These are phyloP conservation scores for Huntiella savannae DNA, from an alignment of 2,329 filamentous ascomycete genomes.

Conservation along the genomic window DNA sequence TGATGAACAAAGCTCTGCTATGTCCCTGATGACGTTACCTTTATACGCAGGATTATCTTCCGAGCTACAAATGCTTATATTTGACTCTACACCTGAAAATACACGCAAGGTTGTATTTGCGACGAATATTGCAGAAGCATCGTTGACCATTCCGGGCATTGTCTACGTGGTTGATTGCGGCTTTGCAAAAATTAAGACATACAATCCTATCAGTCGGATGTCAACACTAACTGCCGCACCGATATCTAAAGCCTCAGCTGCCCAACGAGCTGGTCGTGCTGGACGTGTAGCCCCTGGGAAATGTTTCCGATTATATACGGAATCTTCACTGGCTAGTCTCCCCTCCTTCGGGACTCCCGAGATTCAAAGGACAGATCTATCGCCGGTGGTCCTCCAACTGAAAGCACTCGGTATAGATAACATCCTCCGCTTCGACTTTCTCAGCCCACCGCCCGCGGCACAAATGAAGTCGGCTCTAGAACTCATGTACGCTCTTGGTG, in stretches of 20 bases:
- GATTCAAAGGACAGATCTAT: constrained; percentile 80
- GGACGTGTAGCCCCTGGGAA: constrained; percentile 81
- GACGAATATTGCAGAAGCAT: constrained; percentile 93
- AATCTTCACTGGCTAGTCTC: constrained; percentile 47
- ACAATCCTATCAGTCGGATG: constrained; percentile 68
- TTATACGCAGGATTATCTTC: constrained; percentile 77
- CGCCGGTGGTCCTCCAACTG: constrained; percentile 72
- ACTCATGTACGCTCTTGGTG: constrained; percentile 68
- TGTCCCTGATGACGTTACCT: constrained; percentile 35
- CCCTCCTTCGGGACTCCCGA: constrained; percentile 64
- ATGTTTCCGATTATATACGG: constrained; percentile 83
- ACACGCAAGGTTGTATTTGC: constrained; percentile 82
- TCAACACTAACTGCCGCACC: constrained; percentile 68
- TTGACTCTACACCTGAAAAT: constrained; percentile 63
- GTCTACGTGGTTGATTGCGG: constrained; percentile 81
- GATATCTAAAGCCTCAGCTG: constrained; percentile 81
- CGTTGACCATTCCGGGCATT: constrained; percentile 82
- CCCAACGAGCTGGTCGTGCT: constrained; percentile 74
- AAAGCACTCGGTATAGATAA: constrained; percentile 95
- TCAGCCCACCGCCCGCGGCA: constrained; percentile 69
- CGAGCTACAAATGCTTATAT: constrained; percentile 89
- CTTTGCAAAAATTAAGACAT: constrained; percentile 77
- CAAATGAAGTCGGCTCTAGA: constrained; percentile 75
- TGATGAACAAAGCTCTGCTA: not conserved
- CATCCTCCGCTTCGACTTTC: constrained; percentile 72